A percentile compares a stretch with the other conserved stretches of the same genome.
Conservation (phyloP, 2,329 filamentous ascomycete genomes). For the Botrytis paeoniae region DNA sequence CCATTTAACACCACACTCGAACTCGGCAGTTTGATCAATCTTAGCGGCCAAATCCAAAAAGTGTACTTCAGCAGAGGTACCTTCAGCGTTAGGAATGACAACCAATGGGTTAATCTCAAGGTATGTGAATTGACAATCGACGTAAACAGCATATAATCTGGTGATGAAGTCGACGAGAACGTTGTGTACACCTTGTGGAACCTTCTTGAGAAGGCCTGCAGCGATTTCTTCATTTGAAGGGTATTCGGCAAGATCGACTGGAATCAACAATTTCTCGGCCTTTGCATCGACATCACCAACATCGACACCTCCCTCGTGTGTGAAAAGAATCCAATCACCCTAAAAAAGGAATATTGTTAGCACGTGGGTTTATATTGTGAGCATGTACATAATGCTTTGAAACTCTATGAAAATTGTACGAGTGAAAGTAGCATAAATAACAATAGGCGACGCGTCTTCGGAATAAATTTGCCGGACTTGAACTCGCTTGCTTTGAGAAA, state of each 20-base stretch:
- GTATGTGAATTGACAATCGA: constrained; percentile 99
- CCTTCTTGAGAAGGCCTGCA: constrained; percentile 78
- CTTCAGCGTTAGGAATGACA: constrained; percentile 90
- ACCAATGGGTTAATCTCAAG: constrained; percentile 99
- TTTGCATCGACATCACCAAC: constrained; percentile 98
- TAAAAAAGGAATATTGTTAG: constrained; percentile 42
- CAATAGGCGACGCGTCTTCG: constrained; percentile 17
- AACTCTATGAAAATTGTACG: constrained; percentile 23
- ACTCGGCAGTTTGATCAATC: constrained; percentile 98
- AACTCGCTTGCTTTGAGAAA: constrained; percentile 23
- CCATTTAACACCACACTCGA: constrained; percentile 99
- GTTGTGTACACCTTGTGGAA: constrained; percentile 93
- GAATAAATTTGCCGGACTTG: constrained; percentile 28
- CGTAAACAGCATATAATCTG: constrained; percentile 96
- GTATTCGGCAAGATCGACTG: constrained; percentile 90
- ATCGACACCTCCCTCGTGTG: constrained; percentile 98
- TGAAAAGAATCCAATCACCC: constrained; percentile 99
- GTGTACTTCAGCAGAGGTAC: constrained; percentile 89
- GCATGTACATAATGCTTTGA: constrained; percentile 19
- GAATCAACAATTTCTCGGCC: constrained; percentile 97
- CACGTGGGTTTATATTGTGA: constrained; percentile 19
- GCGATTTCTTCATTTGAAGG: constrained; percentile 96
- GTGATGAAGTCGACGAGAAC: constrained; percentile 99
- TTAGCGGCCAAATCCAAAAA: constrained; percentile 99
- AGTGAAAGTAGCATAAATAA: constrained; percentile 7